Base-by-base conservation (phyloP, 2,329 filamentous ascomycete species). In the Acrocalymma vagum region DNA sequence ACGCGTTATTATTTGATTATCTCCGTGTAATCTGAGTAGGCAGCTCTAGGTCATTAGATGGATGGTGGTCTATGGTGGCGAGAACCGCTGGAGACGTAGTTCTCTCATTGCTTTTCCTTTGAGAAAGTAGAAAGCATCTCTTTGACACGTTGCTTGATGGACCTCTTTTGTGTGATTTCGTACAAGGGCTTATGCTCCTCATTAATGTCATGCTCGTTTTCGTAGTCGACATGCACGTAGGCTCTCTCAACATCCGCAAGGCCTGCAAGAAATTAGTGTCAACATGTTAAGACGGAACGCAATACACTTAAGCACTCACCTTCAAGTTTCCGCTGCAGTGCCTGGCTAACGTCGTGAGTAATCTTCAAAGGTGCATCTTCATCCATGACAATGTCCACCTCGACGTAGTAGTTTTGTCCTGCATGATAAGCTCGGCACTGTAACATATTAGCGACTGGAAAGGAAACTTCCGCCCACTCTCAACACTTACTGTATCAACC, bases 381-480 rank as follows among this genome's bases (percentile, higher is more conserved):
- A 54, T 82, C 76, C 72, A 85, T 81, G 34, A 85, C 76, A 35
- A 85, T 75, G 53, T 85, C 82, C 4, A 85, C 77, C 52, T 85
- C 82, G 13, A 84, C 82, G 50, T 83, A 84, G 52, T 83, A 81
- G 25, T 78, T 75, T 48, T 84, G 79, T 0, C 82, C 82, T 0
- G 80, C 80, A 54, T 84, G 81, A 57, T 85, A 85, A 4, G 81
- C 82, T 38, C 78, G 77, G 62, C 78, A 81, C 46, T 69, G 30
- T 39, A 6, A 8, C 26, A 35, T 17, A 9, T 63, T 29, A 63
- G 55, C 41, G n/a, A 16, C 14, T 42, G 37, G 25, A 23, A 30
- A 34, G 8, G 21, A 27, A 13, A 11, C 10, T 14, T 9, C 2
- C 2, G 11, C 6, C 6, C 3, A 20, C 5, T n/a, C 27, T 4